Evolutionary conservation across 495 filamentous ascomycete genomes (phyloP).

Genomic region (Poronia punctata): DNA sequence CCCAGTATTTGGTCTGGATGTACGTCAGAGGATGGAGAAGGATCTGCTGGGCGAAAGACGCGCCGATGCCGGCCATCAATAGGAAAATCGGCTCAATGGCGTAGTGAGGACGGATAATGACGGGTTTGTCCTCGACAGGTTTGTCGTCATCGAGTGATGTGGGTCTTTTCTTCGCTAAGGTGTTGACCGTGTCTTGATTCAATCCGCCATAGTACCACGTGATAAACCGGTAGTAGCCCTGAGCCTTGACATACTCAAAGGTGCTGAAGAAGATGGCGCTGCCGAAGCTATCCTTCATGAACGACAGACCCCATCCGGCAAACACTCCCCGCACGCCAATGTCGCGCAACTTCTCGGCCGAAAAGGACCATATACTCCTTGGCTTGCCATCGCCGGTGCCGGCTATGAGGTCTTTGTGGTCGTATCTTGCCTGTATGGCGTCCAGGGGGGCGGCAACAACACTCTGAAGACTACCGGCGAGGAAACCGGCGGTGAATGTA

Average conservation of each 20-base stretch:
- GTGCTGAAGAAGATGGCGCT: slow-evolving; percentile 77
- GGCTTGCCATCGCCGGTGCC: slow-evolving; percentile 46
- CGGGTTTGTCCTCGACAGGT: slow-evolving; percentile 26
- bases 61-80: slow-evolving; percentile 66
- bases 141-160: slow-evolving; percentile 8
- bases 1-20: slow-evolving; percentile 72
- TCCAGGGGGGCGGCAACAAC: slow-evolving; percentile 82
- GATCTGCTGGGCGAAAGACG: slow-evolving; percentile 67
- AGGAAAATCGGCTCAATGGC: slow-evolving; percentile 77
- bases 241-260: slow-evolving; percentile 83
- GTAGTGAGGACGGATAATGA: slow-evolving; percentile 74
- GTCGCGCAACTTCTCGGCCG: slow-evolving; percentile 60
- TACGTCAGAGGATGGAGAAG: slow-evolving; percentile 72
- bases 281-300: slow-evolving; percentile 75
- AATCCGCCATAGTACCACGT: slow-evolving; percentile 67
- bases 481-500: slow-evolving; percentile 71
- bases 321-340: slow-evolving; percentile 79
- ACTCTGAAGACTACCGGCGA: slow-evolving; percentile 72
- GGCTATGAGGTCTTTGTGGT: slow-evolving; percentile 59
- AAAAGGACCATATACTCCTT: slow-evolving; percentile 78
- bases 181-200: slow-evolving; percentile 34
- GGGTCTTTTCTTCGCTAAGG: slow-evolving; percentile 34
- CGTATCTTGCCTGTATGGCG: slow-evolving; percentile 74
- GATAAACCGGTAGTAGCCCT: slow-evolving; percentile 75
- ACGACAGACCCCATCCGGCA: slow-evolving; percentile 70